Evolutionary conservation across 306 rosid species (phyloP).

Genomic region (Cucumis melo): DNA sequence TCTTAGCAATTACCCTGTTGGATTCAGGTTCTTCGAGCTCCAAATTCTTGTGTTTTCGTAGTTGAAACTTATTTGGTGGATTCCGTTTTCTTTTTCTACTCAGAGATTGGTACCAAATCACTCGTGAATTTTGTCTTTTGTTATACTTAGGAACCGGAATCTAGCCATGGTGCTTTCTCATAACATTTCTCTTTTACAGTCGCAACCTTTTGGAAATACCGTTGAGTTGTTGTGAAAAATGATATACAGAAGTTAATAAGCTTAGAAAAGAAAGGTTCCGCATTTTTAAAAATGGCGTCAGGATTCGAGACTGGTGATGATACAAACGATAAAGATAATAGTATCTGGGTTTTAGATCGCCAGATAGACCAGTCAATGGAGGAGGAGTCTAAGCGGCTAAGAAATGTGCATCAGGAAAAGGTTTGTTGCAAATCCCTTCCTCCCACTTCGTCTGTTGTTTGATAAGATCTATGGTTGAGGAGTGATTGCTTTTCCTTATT

Average conservation of each 20-base stretch:
- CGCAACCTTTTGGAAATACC: neutral
- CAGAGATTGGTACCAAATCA: neutral
- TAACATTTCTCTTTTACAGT: neutral
- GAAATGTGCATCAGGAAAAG: neutral
- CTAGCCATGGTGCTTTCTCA: neutral
- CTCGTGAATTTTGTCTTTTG: neutral
- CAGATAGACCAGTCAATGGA: slow-evolving; percentile 17
- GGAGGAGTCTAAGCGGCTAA: slow-evolving; percentile 10
- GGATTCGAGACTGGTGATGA: neutral
- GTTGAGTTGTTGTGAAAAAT: neutral
- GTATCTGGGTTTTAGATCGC: slow-evolving; percentile 1
- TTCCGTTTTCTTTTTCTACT: neutral
- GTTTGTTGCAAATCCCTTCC: neutral
- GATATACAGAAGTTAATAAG: neutral
- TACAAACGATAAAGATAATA: neutral
- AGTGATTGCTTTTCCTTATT: neutral
- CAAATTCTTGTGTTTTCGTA: neutral
- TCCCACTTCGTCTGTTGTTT: neutral
- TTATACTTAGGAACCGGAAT: neutral
- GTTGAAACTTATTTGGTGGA: neutral
- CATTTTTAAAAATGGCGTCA: neutral
- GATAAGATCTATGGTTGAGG: neutral
- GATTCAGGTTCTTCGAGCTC: neutral
- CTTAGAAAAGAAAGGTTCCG: neutral
- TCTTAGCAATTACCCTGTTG: neutral